Evolutionary conservation across 352 stramenopile genomes (phyloP), one percentile per base, ranked within the genome.

Genomic region (Phytophthora meadii): DNA sequence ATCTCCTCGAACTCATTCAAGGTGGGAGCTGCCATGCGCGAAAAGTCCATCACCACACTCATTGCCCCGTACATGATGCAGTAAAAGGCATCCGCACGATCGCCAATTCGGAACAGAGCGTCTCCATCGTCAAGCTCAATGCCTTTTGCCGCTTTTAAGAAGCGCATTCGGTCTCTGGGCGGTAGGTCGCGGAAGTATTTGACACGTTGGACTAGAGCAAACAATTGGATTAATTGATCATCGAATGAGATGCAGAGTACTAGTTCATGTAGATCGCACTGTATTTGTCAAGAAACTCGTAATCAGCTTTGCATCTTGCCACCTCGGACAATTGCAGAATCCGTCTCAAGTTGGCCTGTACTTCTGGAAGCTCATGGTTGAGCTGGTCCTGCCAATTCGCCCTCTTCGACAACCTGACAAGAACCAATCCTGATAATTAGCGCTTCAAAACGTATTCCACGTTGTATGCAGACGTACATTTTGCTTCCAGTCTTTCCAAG

Each of bases 1-100:
- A 93, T 89, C 30, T 91, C 81, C 49, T 90, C 82, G 28, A 93
- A 88, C 46, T 90, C 81, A 44, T 84, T 83, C 17, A 90, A 50
- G 2, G 84, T 90, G n/a, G 81, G 77, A 7, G 77, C 73, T 28
- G 81, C 58, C 61, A 89, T 85, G 37, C 79, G 82, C n/a, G 81
- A 70, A 53, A 93, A 84, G 65, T 93, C 82, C 49, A 93, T 78
- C 11, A 93, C 81, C 39, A 91, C 81, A 50, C 84, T 90, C 55
- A 91, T 71, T 2, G 84, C 79, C 30, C 84, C 84, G 53, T 85
- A 91, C 70, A 91, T 88, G 65, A 91, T 78, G 52, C 82, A 90
- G 49, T 90, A 93, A 52, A 93, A 90, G 24, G 82, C 78, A 53
- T 93, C 84, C 4, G 84, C 84, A 4, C 73, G 62, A 52, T 93